phyloP scores from a whole-genome alignment of 345 rosid species.

The Chamaenerion angustifolium region DNA sequence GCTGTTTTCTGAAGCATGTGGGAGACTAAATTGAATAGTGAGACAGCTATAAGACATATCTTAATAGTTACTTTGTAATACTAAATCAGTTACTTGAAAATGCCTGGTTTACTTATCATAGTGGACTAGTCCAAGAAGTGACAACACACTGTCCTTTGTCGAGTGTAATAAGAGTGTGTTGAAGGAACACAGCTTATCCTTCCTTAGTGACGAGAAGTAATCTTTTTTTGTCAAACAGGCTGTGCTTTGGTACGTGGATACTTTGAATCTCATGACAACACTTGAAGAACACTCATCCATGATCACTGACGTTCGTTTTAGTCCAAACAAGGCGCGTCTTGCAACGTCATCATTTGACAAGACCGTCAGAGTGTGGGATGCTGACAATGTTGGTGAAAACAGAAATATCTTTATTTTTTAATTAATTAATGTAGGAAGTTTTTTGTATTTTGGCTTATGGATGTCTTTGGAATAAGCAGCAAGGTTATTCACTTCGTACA shows the following conservation, averaged over 20 bases:
- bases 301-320: conserved; percentile 92
- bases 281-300: conserved; percentile 72
- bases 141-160: too few relatives aligned
- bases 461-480: conserved; percentile 34
- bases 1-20: too few relatives aligned
- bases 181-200: too few relatives aligned
- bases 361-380: conserved; percentile 98
- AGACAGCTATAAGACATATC: too few relatives aligned
- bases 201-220: too few relatives aligned
- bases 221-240: conserved; percentile 36
- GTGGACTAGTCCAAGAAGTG: too few relatives aligned
- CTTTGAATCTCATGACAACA: conserved; percentile 50
- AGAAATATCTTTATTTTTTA: neutral
- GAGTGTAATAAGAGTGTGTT: too few relatives aligned
- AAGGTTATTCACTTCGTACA: conserved; percentile 66
- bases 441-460: neutral
- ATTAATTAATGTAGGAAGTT: neutral
- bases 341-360: conserved; percentile 97
- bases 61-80: too few relatives aligned
- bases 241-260: conserved; percentile 69
- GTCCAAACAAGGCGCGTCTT: conserved; percentile 76
- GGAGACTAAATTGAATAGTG: too few relatives aligned
- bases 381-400: conserved; percentile 59
- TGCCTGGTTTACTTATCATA: too few relatives aligned
- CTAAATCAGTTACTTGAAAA: too few relatives aligned